Evolutionary conservation across 495 filamentous ascomycete genomes (phyloP).

Genomic region (Massariosphaeria phaeospora): DNA sequence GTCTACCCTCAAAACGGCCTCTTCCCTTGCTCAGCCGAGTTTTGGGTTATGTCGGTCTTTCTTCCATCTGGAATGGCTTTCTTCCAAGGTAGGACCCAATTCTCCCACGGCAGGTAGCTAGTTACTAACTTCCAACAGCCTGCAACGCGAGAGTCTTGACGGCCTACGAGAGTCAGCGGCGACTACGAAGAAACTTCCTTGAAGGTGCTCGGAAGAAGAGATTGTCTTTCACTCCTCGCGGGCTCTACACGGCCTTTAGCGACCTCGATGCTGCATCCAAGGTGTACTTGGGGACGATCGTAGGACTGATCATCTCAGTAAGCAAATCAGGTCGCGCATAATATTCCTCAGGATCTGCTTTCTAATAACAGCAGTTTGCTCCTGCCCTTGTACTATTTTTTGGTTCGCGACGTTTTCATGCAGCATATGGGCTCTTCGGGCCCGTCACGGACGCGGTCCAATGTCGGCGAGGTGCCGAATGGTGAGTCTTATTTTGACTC

Average conservation of each 20-base stretch:
- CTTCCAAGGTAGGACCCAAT: constrained; percentile 52
- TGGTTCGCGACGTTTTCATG: constrained; percentile 62
- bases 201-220: constrained; percentile 29
- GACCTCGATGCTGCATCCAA: constrained; percentile 46
- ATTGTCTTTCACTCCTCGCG: constrained; percentile 14
- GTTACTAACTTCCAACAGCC: constrained; percentile 14
- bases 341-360: neutral
- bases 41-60: constrained; percentile 71
- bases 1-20: constrained; percentile 56
- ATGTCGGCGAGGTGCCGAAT: constrained; percentile 39
- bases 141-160: constrained; percentile 34
- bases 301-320: constrained; percentile 31
- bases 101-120: neutral
- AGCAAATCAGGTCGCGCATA: no score
- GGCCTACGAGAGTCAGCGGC: constrained; percentile 31
- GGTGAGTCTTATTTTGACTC: constrained; percentile 32
- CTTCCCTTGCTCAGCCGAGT: constrained; percentile 56
- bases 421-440: constrained; percentile 49
- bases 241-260: constrained; percentile 33
- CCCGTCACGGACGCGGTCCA: constrained; percentile 37
- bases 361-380: constrained; percentile 48
- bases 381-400: constrained; percentile 56
- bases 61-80: constrained; percentile 65
- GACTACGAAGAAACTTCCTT: constrained; percentile 20
- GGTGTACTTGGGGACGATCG: constrained; percentile 34